Evolutionary conservation across 176 grass and related monocot species (phyloP), one percentile per base, ranked within the genome.

Genomic region (Musa troglodytarum): DNA sequence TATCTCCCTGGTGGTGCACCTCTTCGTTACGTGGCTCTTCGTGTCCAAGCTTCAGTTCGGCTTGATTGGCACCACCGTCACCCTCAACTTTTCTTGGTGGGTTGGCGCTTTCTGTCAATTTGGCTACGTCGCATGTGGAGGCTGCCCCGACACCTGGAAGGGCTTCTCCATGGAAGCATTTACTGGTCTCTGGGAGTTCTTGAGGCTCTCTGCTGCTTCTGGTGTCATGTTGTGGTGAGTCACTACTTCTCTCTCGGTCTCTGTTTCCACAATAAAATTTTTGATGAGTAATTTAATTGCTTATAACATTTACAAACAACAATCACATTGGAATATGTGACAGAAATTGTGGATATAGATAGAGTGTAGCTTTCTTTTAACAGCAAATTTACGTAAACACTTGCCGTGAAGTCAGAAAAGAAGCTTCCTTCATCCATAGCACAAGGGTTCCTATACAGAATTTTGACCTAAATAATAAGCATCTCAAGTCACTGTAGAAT

Each of bases 61-160:
- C 1, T 81, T 97, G 66, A 74, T 85, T 43, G 90, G 93, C 80
- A 88, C 80, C 71, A 88, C 90, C 0, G 57, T 86, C 70, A 97
- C 93, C 1, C 89, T 97, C 79, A 92, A 93, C 85, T 92, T 97
- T 85, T 97, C 93, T 0, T 97, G 90, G 93, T 97, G 93, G 93
- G 81, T 81, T 2, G 81, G 83, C 20, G 84, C 11, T 9, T 23
- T 74, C 34, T 68, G 84, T 70, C 88, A 84, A 4, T 93, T 85
- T 56, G 63, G 23, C 5, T 97, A 88, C 71, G 86, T 88, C 61
- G 58, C 83, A 0, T 85, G 81, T n/a, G 93, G 93, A 0, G 85
- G 93, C 0, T 97, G 93, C 88, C 93, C 93, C 0, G 70, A 83
- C 2, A 93, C 93, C 26, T 97, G 93, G 93, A 81, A 85, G 2